Evolutionary conservation across 1,284 basidiomycete species (phyloP).

Genomic region (Ustilago trichophora): DNA sequence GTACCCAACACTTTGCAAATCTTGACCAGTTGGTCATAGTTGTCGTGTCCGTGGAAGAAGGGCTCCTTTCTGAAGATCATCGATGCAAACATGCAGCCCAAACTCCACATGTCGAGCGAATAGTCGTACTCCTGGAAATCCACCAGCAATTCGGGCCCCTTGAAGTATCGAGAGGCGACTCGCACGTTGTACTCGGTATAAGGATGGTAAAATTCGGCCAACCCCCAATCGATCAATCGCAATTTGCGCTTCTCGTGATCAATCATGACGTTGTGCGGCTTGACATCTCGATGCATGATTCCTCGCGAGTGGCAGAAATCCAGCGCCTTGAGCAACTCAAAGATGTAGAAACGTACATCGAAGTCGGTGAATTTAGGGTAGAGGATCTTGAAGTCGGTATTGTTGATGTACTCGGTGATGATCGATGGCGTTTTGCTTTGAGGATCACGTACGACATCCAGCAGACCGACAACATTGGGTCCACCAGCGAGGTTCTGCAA

Average conservation of each 20-base stretch:
- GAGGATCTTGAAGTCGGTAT: slow-evolving; percentile 96
- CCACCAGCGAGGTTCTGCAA: slow-evolving; percentile 95
- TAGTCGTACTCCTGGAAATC: slow-evolving; percentile 99
- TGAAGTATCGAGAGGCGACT: slow-evolving; percentile 96
- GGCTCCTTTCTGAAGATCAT: slow-evolving; percentile 99
- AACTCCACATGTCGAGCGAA: slow-evolving; percentile 90
- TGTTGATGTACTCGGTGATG: slow-evolving; percentile 98
- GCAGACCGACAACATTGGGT: slow-evolving; percentile 82
- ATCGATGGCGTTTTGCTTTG: slow-evolving; percentile 94
- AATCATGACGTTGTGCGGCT: slow-evolving; percentile 99
- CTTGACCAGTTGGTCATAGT: slow-evolving; percentile 98
- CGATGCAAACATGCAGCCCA: slow-evolving; percentile 88
- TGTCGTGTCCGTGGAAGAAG: slow-evolving; percentile 99
- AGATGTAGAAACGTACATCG: slow-evolving; percentile 96
- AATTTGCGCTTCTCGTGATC: slow-evolving; percentile 95
- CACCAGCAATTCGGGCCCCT: slow-evolving; percentile 94
- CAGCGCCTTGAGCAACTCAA: slow-evolving; percentile 94
- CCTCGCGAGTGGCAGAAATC: slow-evolving; percentile 98
- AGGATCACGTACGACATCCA: slow-evolving; percentile 92
- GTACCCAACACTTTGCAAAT: slow-evolving; percentile 97
- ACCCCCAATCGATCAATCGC: slow-evolving; percentile 96
- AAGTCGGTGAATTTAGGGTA: slow-evolving; percentile 94
- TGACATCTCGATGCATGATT: slow-evolving; percentile 99
- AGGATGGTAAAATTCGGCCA: slow-evolving; percentile 98
- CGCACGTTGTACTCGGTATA: slow-evolving; percentile 98